Evolutionary conservation across 106 monocot genomes (phyloP), one percentile per base, ranked within the genome.

Genomic region (Dendrobium nobile): DNA sequence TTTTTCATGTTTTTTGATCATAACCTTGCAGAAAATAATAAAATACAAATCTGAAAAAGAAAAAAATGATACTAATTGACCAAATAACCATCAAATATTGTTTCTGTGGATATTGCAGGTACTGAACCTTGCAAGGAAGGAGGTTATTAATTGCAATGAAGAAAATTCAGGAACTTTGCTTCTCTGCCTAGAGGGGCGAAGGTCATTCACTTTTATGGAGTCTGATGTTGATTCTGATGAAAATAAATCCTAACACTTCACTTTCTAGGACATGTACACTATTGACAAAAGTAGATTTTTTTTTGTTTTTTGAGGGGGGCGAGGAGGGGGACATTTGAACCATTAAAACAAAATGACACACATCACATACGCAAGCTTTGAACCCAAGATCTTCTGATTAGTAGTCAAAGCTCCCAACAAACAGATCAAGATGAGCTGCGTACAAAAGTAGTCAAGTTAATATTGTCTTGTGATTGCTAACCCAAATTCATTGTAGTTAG

Each of bases 161-260:
- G 98, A 95, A 79, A 95, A 99, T 82, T 73, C 88, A 19, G 98
- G 98, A 75, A 87, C 92, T 37, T 67, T 99, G 51, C 48, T 93
- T 4, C 82, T 99, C 16, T 41, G 54, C 28, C 79, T 93, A n/a
- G 85, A 88, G 77, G 83, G 88, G 3, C 55, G 64, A 26, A 92
- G 82, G 72, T 79, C 91, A 77, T 98, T 91, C 19, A 85, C 72
- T 73, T 98, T 98, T 83, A 51, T 83, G 43, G 85, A 79, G 9
- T 73, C 56, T 40, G 88, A 91, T 8, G 77, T 20, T 17, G 74
- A 74, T 74, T 74, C 73, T 5, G 41, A 74, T 9, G 41, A 74
- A 74, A 74, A 13, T 19, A 41, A 43, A 74, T 44, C 74, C 74
- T 70, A 74, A 5, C 74, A 18, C 42, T 20, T 73, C 42, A 74